A percentile compares a stretch with the other conserved stretches of the same genome.
Evolutionary conservation across 2,329 filamentous ascomycete species (phyloP).

Genomic region (Tolypocladium guangdongense): DNA sequence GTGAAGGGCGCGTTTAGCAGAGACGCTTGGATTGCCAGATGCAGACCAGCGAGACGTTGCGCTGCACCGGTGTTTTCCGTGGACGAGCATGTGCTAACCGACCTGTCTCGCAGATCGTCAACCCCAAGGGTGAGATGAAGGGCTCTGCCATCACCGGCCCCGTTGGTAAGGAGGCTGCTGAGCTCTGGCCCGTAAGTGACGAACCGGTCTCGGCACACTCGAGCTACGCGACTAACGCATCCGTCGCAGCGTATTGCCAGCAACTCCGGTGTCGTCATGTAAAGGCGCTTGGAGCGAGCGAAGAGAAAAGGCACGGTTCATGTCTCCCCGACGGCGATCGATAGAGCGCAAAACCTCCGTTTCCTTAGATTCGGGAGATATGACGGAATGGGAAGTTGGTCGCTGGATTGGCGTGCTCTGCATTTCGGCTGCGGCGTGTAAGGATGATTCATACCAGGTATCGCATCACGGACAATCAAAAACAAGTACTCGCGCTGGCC

Average conservation of each 20-base stretch:
- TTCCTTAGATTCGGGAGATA: not conserved
- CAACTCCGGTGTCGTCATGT: conserved; percentile 99
- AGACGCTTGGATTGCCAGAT: not conserved
- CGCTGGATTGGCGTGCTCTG: conserved; percentile 37
- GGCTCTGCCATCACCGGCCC: conserved; percentile 98
- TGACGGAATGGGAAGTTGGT: conserved; percentile 15
- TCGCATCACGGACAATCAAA: conserved; percentile 35
- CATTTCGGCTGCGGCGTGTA: conserved; percentile 44
- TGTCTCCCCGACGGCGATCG: conserved; percentile 20
- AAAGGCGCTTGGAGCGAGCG: conserved; percentile 37
- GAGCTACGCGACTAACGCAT: conserved; percentile 18
- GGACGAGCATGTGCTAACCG: conserved; percentile 20
- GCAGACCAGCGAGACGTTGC: not conserved
- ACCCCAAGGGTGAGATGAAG: conserved; percentile 99
- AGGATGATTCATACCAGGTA: conserved; percentile 41
- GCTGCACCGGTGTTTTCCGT: not conserved
- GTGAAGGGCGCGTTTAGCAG: not conserved
- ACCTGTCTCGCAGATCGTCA: conserved; percentile 66
- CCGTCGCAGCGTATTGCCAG: conserved; percentile 79
- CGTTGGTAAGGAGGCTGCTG: conserved; percentile 98
- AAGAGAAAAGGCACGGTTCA: conserved; percentile 20
- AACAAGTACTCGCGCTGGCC: conserved; percentile 1
- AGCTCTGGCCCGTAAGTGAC: conserved; percentile 87
- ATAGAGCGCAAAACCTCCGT: conserved; percentile 16
- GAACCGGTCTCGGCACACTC: not conserved